These are phyloP conservation scores for Plantago lanceolata DNA, from an alignment of 305 asterid genomes.

Conservation along the genomic window DNA sequence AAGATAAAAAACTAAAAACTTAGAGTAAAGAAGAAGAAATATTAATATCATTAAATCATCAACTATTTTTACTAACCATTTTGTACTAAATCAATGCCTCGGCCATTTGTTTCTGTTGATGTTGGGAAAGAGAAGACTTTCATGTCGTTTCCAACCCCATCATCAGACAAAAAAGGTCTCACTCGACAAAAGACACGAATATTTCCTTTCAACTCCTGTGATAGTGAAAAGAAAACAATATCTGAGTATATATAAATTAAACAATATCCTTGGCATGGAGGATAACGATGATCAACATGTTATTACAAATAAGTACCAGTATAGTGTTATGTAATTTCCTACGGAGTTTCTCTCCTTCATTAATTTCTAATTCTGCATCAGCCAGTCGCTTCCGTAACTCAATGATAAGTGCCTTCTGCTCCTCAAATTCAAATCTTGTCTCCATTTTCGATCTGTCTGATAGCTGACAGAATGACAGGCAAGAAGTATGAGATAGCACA, in stretches of 20 bases:
- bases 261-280: not conserved
- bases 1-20: constrained; percentile 16
- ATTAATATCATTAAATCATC: constrained; percentile 7
- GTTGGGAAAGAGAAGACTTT: constrained; percentile 76
- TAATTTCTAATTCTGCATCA: constrained; percentile 56
- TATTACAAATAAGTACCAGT: constrained; percentile 29
- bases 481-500: too few relatives aligned
- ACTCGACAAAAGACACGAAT: constrained; percentile 94
- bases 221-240: not conserved
- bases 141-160: constrained; percentile 48
- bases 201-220: constrained; percentile 94
- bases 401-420: constrained; percentile 36
- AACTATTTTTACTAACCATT: constrained; percentile 45
- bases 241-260: not conserved
- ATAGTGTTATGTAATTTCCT: constrained; percentile 71
- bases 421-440: constrained; percentile 52
- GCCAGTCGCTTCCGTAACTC: constrained; percentile 54
- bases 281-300: too few relatives aligned
- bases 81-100: constrained; percentile 76
- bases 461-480: constrained; percentile 30
- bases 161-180: constrained; percentile 71
- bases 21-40: not conserved
- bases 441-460: constrained; percentile 51
- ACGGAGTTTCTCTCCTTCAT: constrained; percentile 65
- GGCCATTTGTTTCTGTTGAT: constrained; percentile 63